phyloP scores from a whole-genome alignment of 108 stramenopile genomes.

The Nitzschia sp. region DNA sequence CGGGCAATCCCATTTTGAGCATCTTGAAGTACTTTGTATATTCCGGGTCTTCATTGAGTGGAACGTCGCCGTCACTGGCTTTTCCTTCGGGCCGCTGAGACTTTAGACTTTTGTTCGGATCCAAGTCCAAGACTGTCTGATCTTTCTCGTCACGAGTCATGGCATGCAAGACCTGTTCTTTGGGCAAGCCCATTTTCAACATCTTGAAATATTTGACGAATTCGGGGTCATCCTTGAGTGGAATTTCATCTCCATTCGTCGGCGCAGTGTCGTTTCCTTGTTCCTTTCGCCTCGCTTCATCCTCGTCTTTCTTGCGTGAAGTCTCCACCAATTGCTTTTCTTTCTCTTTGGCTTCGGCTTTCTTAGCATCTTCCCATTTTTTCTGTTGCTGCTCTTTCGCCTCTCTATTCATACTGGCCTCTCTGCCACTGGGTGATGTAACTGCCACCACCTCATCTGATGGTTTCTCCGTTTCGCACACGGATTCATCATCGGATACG shows the following conservation, averaged over 20 bases:
- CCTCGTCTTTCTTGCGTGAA: conserved; percentile 4
- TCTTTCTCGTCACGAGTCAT: conserved; percentile 69
- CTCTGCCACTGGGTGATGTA: neutral
- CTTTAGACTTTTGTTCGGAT: conserved; percentile 57
- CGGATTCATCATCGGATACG: conserved; percentile 4
- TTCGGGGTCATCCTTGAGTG: conserved; percentile 73
- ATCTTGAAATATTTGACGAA: conserved; percentile 85
- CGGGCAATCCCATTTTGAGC: conserved; percentile 68
- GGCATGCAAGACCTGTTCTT: conserved; percentile 74
- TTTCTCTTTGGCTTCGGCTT: conserved; percentile 26
- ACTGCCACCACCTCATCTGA: neutral
- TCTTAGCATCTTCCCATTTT: conserved; percentile 27
- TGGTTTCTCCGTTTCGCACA: conserved; percentile 7
- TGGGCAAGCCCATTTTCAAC: conserved; percentile 70
- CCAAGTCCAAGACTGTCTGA: conserved; percentile 55
- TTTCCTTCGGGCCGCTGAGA: conserved; percentile 31
- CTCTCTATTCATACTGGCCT: conserved; percentile 25
- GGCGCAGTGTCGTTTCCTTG: conserved; percentile 1
- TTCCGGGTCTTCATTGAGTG: conserved; percentile 74
- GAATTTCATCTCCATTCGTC: conserved; percentile 20
- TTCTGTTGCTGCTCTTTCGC: conserved; percentile 32
- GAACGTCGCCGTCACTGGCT: conserved; percentile 38
- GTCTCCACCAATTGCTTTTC: conserved; percentile 15
- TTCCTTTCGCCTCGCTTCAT: conserved; percentile 9
- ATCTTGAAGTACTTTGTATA: conserved; percentile 84